Evolutionary conservation across 176 grass and related monocot genomes (phyloP), one percentile per base, ranked within the genome.

Genomic region (Paspalum notatum): DNA sequence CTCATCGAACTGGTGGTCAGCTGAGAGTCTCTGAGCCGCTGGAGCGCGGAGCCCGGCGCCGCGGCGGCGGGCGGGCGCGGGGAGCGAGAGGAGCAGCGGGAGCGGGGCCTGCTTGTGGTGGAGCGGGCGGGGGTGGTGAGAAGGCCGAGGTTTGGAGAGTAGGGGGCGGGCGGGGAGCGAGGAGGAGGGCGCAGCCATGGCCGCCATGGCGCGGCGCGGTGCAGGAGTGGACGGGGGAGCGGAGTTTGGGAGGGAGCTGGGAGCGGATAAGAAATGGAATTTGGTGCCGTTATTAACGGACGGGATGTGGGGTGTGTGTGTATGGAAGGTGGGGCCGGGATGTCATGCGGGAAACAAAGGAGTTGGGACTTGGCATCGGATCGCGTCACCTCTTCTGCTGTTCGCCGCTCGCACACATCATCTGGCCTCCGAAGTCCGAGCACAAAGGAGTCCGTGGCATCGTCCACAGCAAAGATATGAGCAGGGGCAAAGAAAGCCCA

Each of bases 201-300:
- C 85, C 50, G 77, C 77, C 85, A 83, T 72, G 85, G 79, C 80
- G 47, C 22, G 38, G 55, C 56, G 76, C 44, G 7, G 4, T 26
- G n/a, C 10, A 0, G 45, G 45, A 8, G 45, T 8, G 10, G 68
- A 37, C 5, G 40, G 65, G 20, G 5, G 49, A 72, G 54, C 24
- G 40, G 66, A 22, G 40, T 10, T 5, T 18, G 25, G 22, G 0
- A 16, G 5, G 46, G 53, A 45, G 82, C 12, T 13, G 73, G 15
- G 45, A 25, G 56, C 4, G 75, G 60, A 76, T 62, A 77, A 65
- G 43, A 62, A 2, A n/a, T 12, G n/a, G n/a, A n/a, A n/a, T n/a
- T n/a, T n/a, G 44, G 38, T 52, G 62, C 61, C 49, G 70, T 57
- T 76, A 46, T 44, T 70, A 54, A 53, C 62, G 41, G 46, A 51